Conservation (phyloP, 345 rosid genomes). For the Gossypioides kirkii region DNA sequence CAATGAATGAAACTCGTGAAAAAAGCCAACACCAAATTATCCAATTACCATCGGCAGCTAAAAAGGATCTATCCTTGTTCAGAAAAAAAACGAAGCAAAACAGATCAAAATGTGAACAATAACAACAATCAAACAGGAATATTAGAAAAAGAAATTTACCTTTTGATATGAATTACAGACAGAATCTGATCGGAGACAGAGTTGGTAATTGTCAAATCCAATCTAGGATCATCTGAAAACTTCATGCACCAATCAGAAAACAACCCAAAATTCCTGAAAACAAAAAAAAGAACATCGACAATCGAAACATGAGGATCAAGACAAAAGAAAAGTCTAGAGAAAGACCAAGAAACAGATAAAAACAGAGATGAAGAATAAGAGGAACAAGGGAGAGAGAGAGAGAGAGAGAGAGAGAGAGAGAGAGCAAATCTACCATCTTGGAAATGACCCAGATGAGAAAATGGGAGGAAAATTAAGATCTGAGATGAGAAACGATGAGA, state of each 20-base stretch:
- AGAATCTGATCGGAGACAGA: constrained; percentile 55
- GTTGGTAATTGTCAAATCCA: constrained; percentile 49
- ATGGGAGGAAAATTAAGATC: constrained; percentile 67
- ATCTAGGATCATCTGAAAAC: constrained; percentile 56
- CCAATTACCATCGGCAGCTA: neutral
- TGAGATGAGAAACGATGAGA: constrained; percentile 43
- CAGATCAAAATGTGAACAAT: constrained; percentile 27
- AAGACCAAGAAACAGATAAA: constrained; percentile 27
- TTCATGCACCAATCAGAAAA: constrained; percentile 32
- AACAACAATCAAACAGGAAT: constrained; percentile 25
- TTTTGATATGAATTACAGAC: neutral
- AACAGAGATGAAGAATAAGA: neutral
- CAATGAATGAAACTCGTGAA: neutral
- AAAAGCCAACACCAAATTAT: constrained; percentile 5
- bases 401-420: neutral
- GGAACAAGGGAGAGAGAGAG: neutral
- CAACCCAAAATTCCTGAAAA: constrained; percentile 29
- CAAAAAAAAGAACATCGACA: constrained; percentile 12
- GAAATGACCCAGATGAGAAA: constrained; percentile 56
- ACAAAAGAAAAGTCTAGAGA: constrained; percentile 20
- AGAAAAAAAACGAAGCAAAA: constrained; percentile 16
- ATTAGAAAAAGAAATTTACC: neutral
- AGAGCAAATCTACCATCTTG: constrained; percentile 44
- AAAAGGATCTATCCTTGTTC: neutral
- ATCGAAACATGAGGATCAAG: constrained; percentile 13